Evolutionary conservation across 306 rosid species (phyloP).

Genomic region (Vigna nakashimae): DNA sequence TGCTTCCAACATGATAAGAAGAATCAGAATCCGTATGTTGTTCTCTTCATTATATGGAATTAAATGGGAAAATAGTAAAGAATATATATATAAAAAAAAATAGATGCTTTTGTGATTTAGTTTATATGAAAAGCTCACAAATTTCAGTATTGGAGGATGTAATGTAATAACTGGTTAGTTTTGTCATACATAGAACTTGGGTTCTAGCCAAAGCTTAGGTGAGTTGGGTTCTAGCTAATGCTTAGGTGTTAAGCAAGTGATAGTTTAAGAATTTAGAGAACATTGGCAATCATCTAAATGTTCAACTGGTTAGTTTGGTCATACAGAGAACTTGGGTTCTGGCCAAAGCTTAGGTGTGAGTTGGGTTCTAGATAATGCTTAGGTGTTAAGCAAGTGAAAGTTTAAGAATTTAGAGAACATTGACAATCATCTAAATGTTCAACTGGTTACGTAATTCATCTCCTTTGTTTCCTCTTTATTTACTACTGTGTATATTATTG

Average conservation of each 20-base stretch:
- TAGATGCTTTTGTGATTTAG: background rate
- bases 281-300: background rate
- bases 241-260: conserved; percentile 8
- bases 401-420: background rate
- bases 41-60: background rate
- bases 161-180: background rate
- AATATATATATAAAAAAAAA: background rate
- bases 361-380: background rate
- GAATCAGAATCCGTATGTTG: background rate
- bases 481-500: background rate
- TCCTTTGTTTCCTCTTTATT: conserved; percentile 2
- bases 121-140: conserved; percentile 2
- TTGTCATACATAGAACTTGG: background rate
- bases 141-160: background rate
- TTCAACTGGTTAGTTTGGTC: background rate
- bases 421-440: background rate
- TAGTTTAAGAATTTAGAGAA: conserved; percentile 6
- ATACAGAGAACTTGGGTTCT: background rate
- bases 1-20: background rate
- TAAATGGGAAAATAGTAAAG: conserved; percentile 9
- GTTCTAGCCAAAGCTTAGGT: background rate
- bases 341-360: conserved; percentile 2
- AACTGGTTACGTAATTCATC: background rate
- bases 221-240: background rate
- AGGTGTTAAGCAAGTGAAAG: conserved; percentile 13